These are phyloP conservation scores for Quercus wislizeni DNA, from an alignment of 306 rosid genomes.

Conservation along the genomic window DNA sequence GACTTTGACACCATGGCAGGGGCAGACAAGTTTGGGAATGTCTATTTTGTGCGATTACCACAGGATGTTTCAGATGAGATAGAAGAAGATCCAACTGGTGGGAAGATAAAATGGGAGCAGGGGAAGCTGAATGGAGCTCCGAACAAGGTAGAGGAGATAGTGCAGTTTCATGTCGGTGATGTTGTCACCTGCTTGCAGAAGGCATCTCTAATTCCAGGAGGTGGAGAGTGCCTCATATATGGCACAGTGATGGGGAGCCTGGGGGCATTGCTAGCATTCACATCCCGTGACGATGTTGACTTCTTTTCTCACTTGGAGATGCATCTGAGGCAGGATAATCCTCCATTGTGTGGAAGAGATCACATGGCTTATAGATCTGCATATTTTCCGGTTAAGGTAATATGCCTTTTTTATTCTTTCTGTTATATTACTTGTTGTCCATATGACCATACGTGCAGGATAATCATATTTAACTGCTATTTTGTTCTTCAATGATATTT, in stretches of 20 bases:
- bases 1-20: constrained; percentile 99
- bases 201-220: constrained; percentile 97
- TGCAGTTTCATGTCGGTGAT: constrained; percentile 89
- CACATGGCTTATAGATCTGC: constrained; percentile 98
- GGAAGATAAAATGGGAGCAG: constrained; percentile 97
- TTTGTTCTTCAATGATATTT: too few relatives aligned
- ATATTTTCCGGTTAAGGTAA: constrained; percentile 94
- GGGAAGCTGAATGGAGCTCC: constrained; percentile 96
- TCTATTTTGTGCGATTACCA: constrained; percentile 81
- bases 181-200: constrained; percentile 80
- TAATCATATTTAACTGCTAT: background rate
- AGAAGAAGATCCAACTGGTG: constrained; percentile 99
- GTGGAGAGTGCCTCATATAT: constrained; percentile 86
- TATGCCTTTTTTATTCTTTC: background rate
- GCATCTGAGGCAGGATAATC: constrained; percentile 97
- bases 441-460: background rate
- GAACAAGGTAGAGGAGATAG: constrained; percentile 93
- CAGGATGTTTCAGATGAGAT: constrained; percentile 96
- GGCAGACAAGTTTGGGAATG: constrained; percentile 93
- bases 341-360: constrained; percentile 96
- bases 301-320: constrained; percentile 98
- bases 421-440: constrained; percentile 1
- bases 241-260: constrained; percentile 97
- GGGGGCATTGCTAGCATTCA: constrained; percentile 92
- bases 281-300: constrained; percentile 95